Conservation (phyloP, 192 early-diverging fungal genomes). For the Backusella morwellensis region DNA sequence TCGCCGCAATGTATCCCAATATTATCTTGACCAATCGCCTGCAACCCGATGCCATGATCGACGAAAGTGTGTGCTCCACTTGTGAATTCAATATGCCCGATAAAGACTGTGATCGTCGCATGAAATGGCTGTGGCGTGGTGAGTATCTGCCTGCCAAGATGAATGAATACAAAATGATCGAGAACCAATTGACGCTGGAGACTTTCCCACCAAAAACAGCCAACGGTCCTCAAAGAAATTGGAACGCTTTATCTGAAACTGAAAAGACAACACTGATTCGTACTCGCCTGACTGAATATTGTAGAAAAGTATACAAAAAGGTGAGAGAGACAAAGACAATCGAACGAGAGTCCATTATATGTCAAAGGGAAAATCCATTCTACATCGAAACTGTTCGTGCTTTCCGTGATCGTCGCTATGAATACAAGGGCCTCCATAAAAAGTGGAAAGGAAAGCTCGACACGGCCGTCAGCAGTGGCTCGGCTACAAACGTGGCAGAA, state of each 20-base stretch:
- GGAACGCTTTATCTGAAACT: slow-evolving; percentile 58
- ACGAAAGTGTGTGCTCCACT: slow-evolving; percentile 81
- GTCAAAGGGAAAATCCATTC: slow-evolving; percentile 97
- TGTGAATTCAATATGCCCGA: slow-evolving; percentile 93
- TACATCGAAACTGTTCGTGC: slow-evolving; percentile 95
- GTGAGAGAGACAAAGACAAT: slow-evolving; percentile 79
- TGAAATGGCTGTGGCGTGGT: slow-evolving; percentile 98
- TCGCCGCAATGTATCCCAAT: slow-evolving; percentile 99
- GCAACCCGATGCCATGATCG: slow-evolving; percentile 95
- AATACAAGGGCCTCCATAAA: slow-evolving; percentile 95
- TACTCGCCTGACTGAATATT: slow-evolving; percentile 85
- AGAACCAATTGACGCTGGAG: slow-evolving; percentile 80
- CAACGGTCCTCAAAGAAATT: slow-evolving; percentile 53
- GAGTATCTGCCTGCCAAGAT: slow-evolving; percentile 91
- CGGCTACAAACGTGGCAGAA: slow-evolving; percentile 68
- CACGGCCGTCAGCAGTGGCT: slow-evolving; percentile 60
- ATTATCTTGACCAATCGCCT: slow-evolving; percentile 98
- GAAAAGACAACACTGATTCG: slow-evolving; percentile 76
- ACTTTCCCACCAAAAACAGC: slow-evolving; percentile 67
- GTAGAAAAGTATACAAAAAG: slow-evolving; percentile 83
- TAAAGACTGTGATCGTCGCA: slow-evolving; percentile 86
- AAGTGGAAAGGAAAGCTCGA: slow-evolving; percentile 87
- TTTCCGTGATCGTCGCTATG: slow-evolving; percentile 97
- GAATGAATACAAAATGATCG: slow-evolving; percentile 91
- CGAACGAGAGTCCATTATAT: slow-evolving; percentile 86